These are phyloP conservation scores for Lumnitzera littorea DNA, from an alignment of 345 rosid genomes.

Conservation along the genomic window DNA sequence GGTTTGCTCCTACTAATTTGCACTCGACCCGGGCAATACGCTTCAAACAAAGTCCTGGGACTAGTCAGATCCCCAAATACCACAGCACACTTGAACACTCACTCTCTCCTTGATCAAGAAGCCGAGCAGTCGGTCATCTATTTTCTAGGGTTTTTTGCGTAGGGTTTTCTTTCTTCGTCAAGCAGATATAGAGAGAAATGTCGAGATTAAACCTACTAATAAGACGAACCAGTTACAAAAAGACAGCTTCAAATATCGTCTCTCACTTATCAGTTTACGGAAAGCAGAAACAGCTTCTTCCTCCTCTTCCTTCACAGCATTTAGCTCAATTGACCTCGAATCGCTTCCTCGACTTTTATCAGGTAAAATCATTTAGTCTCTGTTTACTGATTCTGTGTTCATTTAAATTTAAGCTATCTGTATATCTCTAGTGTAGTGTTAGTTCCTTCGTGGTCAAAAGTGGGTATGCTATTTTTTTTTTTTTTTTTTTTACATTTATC, in stretches of 20 bases:
- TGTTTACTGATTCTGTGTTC: background rate
- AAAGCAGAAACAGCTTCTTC: conserved; percentile 14
- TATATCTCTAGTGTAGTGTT: too few species aligned
- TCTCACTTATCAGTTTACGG: conserved; percentile 10
- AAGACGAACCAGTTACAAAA: conserved; percentile 16
- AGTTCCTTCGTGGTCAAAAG: too few species aligned
- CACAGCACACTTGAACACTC: too few species aligned
- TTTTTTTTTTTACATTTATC: too few species aligned
- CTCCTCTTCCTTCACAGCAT: conserved; percentile 26
- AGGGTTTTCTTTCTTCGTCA: background rate
- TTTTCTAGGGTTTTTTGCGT: background rate
- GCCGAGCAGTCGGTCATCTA: too few species aligned
- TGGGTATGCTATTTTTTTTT: too few species aligned
- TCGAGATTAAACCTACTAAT: conserved; percentile 37
- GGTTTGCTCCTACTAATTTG: too few species aligned
- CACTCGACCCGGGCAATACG: too few species aligned
- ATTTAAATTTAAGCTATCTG: background rate
- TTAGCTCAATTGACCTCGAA: conserved; percentile 35
- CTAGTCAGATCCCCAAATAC: too few species aligned
- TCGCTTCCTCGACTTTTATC: conserved; percentile 69
- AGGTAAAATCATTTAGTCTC: conserved; percentile 21
- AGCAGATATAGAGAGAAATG: conserved; percentile 19
- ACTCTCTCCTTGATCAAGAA: too few species aligned
- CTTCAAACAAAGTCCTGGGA: too few species aligned
- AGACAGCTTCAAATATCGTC: conserved; percentile 19